Conservation (phyloP, 2,329 filamentous ascomycete genomes). For the Ophiostoma novo-ulmi region DNA sequence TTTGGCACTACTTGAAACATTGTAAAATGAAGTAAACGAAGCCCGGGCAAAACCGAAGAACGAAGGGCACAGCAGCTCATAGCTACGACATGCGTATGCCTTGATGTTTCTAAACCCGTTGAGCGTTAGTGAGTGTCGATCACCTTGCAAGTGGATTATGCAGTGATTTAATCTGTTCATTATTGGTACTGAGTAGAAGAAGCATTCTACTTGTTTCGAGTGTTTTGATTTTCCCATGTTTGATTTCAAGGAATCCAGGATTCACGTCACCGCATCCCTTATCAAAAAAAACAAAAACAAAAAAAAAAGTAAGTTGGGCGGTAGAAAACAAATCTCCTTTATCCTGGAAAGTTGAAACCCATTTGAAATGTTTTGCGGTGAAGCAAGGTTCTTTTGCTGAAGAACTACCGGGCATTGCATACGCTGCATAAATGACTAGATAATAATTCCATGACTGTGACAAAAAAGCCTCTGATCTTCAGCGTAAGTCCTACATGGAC, state of each 20-base stretch:
- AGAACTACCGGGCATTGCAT: neutral
- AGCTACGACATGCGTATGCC: slow-evolving; percentile 2
- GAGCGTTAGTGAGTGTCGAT: slow-evolving; percentile 9
- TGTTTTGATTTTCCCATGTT: neutral
- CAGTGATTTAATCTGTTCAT: neutral
- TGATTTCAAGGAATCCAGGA: neutral
- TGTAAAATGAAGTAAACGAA: neutral
- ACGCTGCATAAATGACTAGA: neutral
- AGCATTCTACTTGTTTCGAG: no score
- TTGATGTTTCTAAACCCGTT: neutral
- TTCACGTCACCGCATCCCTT: neutral
- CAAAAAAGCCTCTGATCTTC: neutral
- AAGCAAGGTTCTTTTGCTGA: neutral
- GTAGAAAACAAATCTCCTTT: neutral
- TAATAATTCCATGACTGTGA: neutral
- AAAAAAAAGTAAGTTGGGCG: neutral
- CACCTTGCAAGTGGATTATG: neutral
- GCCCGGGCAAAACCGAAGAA: neutral
- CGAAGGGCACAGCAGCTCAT: neutral
- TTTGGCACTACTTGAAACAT: no score
- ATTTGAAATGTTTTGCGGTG: neutral
- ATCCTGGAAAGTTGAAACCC: neutral
- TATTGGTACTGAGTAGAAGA: no score
- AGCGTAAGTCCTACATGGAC: neutral
- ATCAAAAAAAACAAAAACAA: neutral